Percentiles rank a stretch among this genome's conserved stretches.
Evolutionary conservation across 1,284 basidiomycete species (phyloP).

Genomic region (Meripilus lineatus): DNA sequence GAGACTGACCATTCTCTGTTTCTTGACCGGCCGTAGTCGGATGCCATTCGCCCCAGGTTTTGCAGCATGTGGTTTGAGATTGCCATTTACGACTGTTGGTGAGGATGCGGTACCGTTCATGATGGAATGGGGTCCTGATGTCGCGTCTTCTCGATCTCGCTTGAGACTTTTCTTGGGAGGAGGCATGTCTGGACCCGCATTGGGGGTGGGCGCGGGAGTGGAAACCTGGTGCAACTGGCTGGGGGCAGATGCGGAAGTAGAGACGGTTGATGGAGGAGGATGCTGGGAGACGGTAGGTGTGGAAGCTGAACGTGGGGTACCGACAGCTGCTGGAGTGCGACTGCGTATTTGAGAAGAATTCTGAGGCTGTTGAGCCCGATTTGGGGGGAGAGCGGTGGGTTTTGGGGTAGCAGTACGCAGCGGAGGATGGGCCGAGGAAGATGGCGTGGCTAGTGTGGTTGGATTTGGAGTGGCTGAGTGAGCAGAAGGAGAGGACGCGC

Average conservation of each 20-base stretch:
- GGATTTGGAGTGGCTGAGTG: slow-evolving; percentile 22
- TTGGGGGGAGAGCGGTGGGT: slow-evolving; percentile 8
- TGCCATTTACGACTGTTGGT: slow-evolving; percentile 13
- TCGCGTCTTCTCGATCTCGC: slow-evolving; percentile 28
- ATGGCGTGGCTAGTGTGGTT: slow-evolving; percentile 6
- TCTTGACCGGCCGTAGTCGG: slow-evolving; percentile 69
- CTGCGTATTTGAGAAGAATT: slow-evolving; percentile 30
- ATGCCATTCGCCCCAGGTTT: slow-evolving; percentile 44
- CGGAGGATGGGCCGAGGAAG: slow-evolving; percentile 1
- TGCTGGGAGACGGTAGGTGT: slow-evolving; percentile 19
- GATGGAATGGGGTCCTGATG: slow-evolving; percentile 14
- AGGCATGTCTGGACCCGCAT: slow-evolving; percentile 18
- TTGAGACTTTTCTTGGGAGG: slow-evolving; percentile 43
- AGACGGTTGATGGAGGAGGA: background rate
- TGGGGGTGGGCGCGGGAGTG: slow-evolving; percentile 22
- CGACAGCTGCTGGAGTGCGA: slow-evolving; percentile 23
- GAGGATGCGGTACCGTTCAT: background rate
- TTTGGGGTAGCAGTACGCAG: slow-evolving; percentile 5
- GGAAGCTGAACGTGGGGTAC: slow-evolving; percentile 33
- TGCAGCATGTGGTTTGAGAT: slow-evolving; percentile 26
- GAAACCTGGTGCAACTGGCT: slow-evolving; percentile 9
- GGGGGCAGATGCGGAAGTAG: slow-evolving; percentile 1
- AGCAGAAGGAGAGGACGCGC: slow-evolving; percentile 24
- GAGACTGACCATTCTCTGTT: slow-evolving; percentile 63
- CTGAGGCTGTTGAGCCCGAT: slow-evolving; percentile 8